Base-by-base conservation (phyloP, 2,329 filamentous ascomycete species). In the Venturia nashicola region DNA sequence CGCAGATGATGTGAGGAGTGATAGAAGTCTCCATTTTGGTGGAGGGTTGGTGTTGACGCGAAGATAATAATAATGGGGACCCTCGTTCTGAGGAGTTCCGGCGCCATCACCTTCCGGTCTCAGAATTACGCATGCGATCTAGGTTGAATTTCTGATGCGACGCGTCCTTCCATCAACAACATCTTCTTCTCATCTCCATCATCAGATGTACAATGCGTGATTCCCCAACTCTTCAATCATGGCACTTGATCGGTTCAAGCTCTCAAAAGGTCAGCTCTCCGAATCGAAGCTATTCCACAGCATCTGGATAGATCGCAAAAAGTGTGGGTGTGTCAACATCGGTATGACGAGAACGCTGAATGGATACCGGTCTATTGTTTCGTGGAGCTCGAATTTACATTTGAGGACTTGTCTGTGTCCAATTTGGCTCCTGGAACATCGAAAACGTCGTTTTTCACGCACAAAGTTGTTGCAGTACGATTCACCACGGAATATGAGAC, bases 311-410 rank as follows among this genome's bases (percentile, higher is more conserved):
- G 68, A 6, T 68, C 70, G 36, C 75, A 76, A 64, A 72, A 76
- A 36, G 67, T 78, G 3, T 79, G 77, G 77, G 74, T 77, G 14
- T 57, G 51, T 36, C 51, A 57, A 23, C 51, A 57, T 57, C 51
- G 51, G 5, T 78, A 76, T 61, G 73, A 79, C 67, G 42, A 48
- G 18, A 43, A 43, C 32, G 55, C 32, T 5, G 74, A 79, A 57
- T 91, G 86, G 84, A 76, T 79, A 20, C 76, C 81, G 0, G 81
- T 79, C 59, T 90, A 89, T 71, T 82, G 80, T 66, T 91, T 91
- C 71, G 80, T 80, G 1, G 83, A 88, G 66, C 76, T 80, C 18
- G 86, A 89, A 72, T 89, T 87, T 71, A 70, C 83, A 42, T 80
- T 79, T 5, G 72, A 76, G 54, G 86, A 89, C 72, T 88, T 84